phyloP scores from a whole-genome alignment of 2,329 filamentous ascomycete genomes.

The Sarocladiaceae sp. region DNA sequence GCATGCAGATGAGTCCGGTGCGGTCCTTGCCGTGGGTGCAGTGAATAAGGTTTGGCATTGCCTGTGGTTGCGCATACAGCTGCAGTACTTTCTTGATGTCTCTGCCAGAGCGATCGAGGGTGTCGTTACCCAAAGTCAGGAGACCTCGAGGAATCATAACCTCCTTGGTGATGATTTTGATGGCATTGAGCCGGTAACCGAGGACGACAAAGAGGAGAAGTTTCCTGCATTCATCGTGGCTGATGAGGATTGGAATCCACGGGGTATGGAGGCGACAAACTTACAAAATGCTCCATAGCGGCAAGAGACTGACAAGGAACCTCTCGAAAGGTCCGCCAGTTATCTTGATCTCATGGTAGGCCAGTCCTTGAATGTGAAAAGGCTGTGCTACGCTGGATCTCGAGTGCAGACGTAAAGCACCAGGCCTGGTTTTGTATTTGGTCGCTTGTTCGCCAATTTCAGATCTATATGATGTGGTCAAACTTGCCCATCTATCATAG shows the following conservation, averaged over 20 bases:
- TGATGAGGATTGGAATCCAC: neutral
- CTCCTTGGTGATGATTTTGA: constrained; percentile 60
- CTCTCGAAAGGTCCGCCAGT: constrained; percentile 67
- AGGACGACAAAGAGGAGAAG: constrained; percentile 56
- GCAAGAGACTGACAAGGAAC: constrained; percentile 60
- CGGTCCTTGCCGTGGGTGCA: constrained; percentile 90
- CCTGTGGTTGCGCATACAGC: constrained; percentile 23
- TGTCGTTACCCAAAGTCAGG: constrained; percentile 61
- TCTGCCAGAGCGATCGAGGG: constrained; percentile 57
- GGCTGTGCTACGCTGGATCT: constrained; percentile 39
- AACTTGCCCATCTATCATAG: too few relatives aligned
- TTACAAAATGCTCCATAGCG: constrained; percentile 60
- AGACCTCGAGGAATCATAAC: constrained; percentile 70
- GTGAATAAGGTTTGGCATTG: constrained; percentile 65
- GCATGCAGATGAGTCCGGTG: constrained; percentile 59
- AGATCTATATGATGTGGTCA: constrained; percentile 44
- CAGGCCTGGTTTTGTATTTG: constrained; percentile 48
- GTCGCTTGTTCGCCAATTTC: constrained; percentile 64
- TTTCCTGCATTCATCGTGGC: constrained; percentile 17
- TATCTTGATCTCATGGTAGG: constrained; percentile 63
- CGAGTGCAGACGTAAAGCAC: constrained; percentile 32
- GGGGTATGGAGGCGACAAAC: constrained; percentile 14
- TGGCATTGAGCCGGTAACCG: constrained; percentile 63
- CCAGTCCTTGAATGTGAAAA: constrained; percentile 55
- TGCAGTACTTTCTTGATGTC: constrained; percentile 45